phyloP scores from a whole-genome alignment of 441 rosid genomes.

The Arabidopsis lyrata region DNA sequence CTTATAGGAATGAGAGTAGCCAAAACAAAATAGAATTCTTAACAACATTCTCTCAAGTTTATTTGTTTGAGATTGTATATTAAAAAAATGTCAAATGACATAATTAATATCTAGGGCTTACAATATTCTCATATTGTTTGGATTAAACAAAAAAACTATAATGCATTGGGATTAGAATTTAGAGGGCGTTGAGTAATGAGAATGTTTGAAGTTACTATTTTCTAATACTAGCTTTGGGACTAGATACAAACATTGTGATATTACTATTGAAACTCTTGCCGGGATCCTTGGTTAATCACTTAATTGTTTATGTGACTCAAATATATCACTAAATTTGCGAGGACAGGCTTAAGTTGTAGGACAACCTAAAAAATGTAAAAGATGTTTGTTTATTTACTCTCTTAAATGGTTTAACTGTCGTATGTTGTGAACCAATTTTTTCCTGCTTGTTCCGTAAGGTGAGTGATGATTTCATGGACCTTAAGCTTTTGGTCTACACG shows the following conservation, averaged over 20 bases:
- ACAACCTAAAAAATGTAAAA: background rate
- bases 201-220: conserved; percentile 30
- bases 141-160: conserved; percentile 27
- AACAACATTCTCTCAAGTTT: conserved; percentile 45
- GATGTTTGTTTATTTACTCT: background rate
- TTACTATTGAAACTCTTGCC: conserved; percentile 1
- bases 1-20: conserved; percentile 38
- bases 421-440: background rate
- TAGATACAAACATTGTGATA: background rate
- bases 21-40: conserved; percentile 18
- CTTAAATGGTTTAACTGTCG: no score
- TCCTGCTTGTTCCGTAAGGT: background rate
- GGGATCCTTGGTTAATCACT: conserved; percentile 17
- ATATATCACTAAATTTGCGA: background rate
- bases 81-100: conserved; percentile 8
- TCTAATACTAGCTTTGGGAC: conserved; percentile 41
- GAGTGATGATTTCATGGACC: background rate
- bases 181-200: conserved; percentile 19
- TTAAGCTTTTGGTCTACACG: conserved; percentile 12
- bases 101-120: conserved; percentile 20
- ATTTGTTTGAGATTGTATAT: conserved; percentile 17
- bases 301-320: background rate
- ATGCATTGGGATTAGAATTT: conserved; percentile 41
- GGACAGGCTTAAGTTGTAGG: background rate
- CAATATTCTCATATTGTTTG: conserved; percentile 9